Base-by-base conservation (phyloP, 495 filamentous ascomycete species). In the Staphylotrichum longicolle region DNA sequence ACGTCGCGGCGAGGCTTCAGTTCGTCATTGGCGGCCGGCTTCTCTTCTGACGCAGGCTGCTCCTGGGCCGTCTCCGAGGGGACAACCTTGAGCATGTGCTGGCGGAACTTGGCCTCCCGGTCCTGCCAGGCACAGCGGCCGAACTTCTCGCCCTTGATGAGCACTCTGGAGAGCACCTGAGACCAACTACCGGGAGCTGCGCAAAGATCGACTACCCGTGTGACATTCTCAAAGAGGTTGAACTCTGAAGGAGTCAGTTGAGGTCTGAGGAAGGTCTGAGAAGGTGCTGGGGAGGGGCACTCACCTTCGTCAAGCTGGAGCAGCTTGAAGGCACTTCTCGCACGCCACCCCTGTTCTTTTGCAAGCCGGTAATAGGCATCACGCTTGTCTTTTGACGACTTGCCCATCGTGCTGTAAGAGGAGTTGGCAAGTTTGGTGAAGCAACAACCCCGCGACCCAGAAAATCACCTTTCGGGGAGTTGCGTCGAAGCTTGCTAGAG, bases 281-380 rank as follows among this genome's bases (percentile, higher is more conserved):
- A 9, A 14, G 35, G 5, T 5, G 35, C 32, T 12, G 40, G 54
- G 41, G 42, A 32, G 39, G 15, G 8, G 50, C 20, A 37, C 56
- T 54, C 63, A 83, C 82, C 82, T 72, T 96, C 92, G 72, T 98
- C 90, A 48, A 98, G 85, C 72, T 98, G 94, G 34, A 98, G 85
- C 46, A 98, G 83, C 71, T 98, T 98, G 85, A 95, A 98, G 39
- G 94, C 94, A 60, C 89, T 93, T 54, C 94, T 88, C 14, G 94
- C 94, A 33, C 94, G 90, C 93, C 93, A 98, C 60, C 94, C 93
- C 82, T 98, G 92, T 69, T 98, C 94, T 77, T 98, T 98, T 4
- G 94, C 94, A 7, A 98, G 87, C 35, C 94, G 86, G 71, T 98
- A 98, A 76, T 98, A 98, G 55, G 91, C 90, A 72, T 98, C 94